A percentile compares a stretch with the other conserved stretches of the same genome.
These are phyloP conservation scores for Aspergillus viridinutans DNA, from an alignment of 2,329 filamentous ascomycete species.

Conservation along the genomic window DNA sequence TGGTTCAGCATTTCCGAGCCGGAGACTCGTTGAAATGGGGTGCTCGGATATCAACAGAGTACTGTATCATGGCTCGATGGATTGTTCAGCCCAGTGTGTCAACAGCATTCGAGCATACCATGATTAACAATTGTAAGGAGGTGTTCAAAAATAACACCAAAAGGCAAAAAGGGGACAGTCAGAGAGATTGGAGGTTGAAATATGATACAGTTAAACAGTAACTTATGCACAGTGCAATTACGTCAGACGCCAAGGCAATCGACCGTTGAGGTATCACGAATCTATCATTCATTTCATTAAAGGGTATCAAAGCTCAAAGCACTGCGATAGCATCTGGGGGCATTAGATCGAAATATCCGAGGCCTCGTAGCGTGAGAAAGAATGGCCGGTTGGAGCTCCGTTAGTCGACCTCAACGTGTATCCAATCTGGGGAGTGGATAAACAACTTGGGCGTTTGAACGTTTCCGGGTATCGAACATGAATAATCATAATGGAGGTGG, in stretches of 20 bases:
- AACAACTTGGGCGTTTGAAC: not conserved
- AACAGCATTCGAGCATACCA: not conserved
- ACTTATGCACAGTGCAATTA: not conserved
- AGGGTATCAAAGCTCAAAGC: not conserved
- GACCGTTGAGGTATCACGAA: not conserved
- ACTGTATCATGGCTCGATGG: not conserved
- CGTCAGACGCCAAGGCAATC: not conserved
- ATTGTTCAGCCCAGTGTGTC: not conserved
- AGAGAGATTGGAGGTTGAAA: not conserved
- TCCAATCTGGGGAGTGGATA: not conserved
- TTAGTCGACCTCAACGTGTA: not conserved
- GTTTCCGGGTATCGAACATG: not conserved
- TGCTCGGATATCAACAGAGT: too few relatives aligned
- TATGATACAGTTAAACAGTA: not conserved
- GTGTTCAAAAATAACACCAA: not conserved
- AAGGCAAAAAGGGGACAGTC: not conserved
- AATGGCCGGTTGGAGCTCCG: not conserved
- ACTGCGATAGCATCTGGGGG: not conserved
- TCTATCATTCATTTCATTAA: not conserved
- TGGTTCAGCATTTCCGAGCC: not conserved
- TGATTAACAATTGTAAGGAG: not conserved
- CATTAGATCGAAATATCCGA: not conserved
- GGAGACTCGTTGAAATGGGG: too few relatives aligned
- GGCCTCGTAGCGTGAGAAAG: not conserved
- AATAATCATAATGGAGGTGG: not conserved